Percentiles rank a stretch among this genome's conserved stretches.
Conservation (phyloP, 2,329 filamentous ascomycete genomes). For the Trichoderma polysporum region DNA sequence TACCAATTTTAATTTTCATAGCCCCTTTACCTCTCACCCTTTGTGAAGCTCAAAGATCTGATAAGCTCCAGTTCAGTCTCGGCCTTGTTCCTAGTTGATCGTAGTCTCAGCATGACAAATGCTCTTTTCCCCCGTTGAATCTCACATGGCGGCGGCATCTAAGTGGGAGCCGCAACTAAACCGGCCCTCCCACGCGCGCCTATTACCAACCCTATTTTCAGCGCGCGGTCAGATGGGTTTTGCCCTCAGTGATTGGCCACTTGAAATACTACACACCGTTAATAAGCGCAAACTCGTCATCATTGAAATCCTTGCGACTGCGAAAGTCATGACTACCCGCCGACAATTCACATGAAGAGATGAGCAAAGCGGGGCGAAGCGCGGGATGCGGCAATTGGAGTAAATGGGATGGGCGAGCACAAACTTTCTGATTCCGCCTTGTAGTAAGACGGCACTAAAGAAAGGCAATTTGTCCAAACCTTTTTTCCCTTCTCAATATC, state of each 20-base stretch:
- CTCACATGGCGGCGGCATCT: neutral
- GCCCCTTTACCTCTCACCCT: neutral
- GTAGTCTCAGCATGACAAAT: neutral
- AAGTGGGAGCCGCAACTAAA: constrained; percentile 4
- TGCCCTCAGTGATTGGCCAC: neutral
- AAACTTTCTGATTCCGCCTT: neutral
- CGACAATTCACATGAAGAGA: neutral
- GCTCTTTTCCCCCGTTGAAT: neutral
- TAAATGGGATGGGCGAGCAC: neutral
- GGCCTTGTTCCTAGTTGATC: neutral
- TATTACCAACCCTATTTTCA: constrained; percentile 28
- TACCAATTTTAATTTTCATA: neutral
- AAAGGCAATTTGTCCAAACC: neutral
- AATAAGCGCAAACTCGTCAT: neutral
- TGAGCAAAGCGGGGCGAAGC: neutral
- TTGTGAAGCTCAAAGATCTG: neutral
- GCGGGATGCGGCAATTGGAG: neutral
- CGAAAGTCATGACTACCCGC: neutral
- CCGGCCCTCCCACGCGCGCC: constrained; percentile 29
- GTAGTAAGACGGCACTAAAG: neutral
- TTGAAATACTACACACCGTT: neutral
- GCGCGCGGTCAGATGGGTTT: neutral
- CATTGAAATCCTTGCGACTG: neutral
- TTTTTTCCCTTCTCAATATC: neutral
- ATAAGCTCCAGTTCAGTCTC: neutral